Base-by-base conservation (phyloP, 2,329 filamentous ascomycete species). In the Aurifilum marmelostoma region DNA sequence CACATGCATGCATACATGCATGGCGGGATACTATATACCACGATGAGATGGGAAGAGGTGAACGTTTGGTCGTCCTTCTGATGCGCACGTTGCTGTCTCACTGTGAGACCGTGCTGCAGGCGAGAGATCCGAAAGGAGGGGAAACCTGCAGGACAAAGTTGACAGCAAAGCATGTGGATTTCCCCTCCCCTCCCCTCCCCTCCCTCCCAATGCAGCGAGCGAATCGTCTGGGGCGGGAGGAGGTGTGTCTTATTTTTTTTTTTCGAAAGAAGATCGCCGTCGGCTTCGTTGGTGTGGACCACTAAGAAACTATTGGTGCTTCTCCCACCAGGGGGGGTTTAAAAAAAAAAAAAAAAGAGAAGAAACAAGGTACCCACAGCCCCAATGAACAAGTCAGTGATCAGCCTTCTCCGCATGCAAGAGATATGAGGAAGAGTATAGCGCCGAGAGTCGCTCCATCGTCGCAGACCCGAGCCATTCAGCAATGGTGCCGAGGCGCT, bases 41-140 rank as follows among this genome's bases (percentile, higher is more conserved):
- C n/a, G n/a, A n/a, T n/a, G n/a, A n/a, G n/a, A n/a, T n/a, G n/a
- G n/a, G n/a, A n/a, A n/a, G n/a, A n/a, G n/a, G n/a, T n/a, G n/a
- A n/a, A n/a, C n/a, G n/a, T n/a, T n/a, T n/a, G n/a, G n/a, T 9
- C 9, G 34, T 14, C 5, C 2, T 7, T 29, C 4, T 4, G 56
- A n/a, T n/a, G 56, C 56, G 16, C 56, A 59, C 56, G 56, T 21
- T 59, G 56, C 56, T 59, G 29, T 34, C 27, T 58, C 54, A 27
- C 29, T 24, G 47, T 54, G 50, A 27, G 50, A 54, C 50, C 9
- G 27, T 54, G 52, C 52, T 56, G 52, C 47, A 52, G 21, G 24
- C n/a, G 50, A 14, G 24, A 18, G 11, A 24, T 14, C 50, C 12
- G 9, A 12, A 54, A 11, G 50, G 50, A 21, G n/a, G 41, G 16